Base-by-base conservation (phyloP, 768 basidiomycete species). In the Mycena rosella region DNA sequence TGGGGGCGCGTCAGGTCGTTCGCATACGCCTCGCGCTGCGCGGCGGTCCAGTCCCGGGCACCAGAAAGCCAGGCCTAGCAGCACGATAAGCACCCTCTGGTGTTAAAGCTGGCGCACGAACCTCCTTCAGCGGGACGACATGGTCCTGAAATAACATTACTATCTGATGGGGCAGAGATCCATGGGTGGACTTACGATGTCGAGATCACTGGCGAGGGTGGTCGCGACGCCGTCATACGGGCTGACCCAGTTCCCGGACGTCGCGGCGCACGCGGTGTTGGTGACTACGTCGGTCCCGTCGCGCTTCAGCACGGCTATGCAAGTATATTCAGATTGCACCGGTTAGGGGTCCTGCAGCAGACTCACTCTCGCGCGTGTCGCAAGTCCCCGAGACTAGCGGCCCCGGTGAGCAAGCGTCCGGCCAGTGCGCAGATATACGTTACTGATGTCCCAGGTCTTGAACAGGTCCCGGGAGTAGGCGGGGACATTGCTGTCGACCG, bases 1-100 rank as follows among this genome's bases (percentile, higher is more conserved):
- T 88, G 87, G 8, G 87, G 87, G 27, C 86, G 80, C 2, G 82
- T 84, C 49, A 89, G 74, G 60, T 89, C 88, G 69, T 88, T 89
- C 13, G 88, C 87, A 60, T 83, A 86, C 0, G 83, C 78, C 67
- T 87, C 82, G 32, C 87, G 82, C 65, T 84, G 83, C 1, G 83
- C 84, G 40, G 69, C 72, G 17, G 86, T 85, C 88, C 88, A 89
- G 45, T 71, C 63, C 11, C 84, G 78, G 17, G 87, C 88, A 24
- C 87, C 88, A 10, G 86, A 87, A 0, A 88, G 68, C 87, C 87
- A 88, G 0, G 87, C 87, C 82, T 86, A 56, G 20, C 26, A 10
- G 17, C 14, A 38, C 5, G 18, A 47, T 11, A 60, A 17, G 29
- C 4, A 68, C 49, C 32, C 29, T 29, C 15, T 34, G 55, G 4